Evolutionary conservation across 257 asterid genomes (phyloP), one percentile per base, ranked within the genome.

Genomic region (Solanum medicagineum): DNA sequence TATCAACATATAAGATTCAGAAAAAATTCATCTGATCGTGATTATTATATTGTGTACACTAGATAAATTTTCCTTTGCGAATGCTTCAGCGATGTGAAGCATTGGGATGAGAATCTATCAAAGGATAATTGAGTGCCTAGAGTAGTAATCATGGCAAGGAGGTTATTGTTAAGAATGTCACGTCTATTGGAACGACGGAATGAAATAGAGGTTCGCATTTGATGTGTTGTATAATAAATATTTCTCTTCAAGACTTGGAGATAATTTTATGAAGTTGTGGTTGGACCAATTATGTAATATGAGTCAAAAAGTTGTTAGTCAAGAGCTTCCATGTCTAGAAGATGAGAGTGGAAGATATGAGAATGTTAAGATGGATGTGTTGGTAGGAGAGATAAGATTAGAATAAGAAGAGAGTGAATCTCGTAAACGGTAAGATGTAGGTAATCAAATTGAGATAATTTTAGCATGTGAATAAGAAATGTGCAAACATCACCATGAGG

Each of bases 1-100:
- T n/a, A 4, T 49, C 0, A 0, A n/a, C 4, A 10, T n/a, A 60
- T 59, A 10, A 22, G 2, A 60, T 60, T 60, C 0, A 1, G 1
- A 60, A 1, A 60, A 22, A 60, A 60, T 0, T 60, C 8, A 10
- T 60, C 10, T 60, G 68, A 10, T 4, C 8, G 3, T 60, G 16
- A 8, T 22, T 57, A 19, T 20, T 22, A 15, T n/a, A 11, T 60
- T 22, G 68, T 60, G 63, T 59, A n/a, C 66, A 4, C 29, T 59
- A n/a, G 29, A 59, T 59, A 59, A 59, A 20, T 20, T 59, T 59
- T 59, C 66, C 9, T 10, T 59, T 59, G 29, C 4, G 7, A 10
- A 11, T 45, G 32, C 16, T 10, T 60, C 36, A 60, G 22, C 11
- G 32, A 29, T 60, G 69, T 60, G 36, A 60, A 60, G 16, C 16